Conservation (phyloP, 768 basidiomycete species). For the Calocybe gangraenosa region DNA sequence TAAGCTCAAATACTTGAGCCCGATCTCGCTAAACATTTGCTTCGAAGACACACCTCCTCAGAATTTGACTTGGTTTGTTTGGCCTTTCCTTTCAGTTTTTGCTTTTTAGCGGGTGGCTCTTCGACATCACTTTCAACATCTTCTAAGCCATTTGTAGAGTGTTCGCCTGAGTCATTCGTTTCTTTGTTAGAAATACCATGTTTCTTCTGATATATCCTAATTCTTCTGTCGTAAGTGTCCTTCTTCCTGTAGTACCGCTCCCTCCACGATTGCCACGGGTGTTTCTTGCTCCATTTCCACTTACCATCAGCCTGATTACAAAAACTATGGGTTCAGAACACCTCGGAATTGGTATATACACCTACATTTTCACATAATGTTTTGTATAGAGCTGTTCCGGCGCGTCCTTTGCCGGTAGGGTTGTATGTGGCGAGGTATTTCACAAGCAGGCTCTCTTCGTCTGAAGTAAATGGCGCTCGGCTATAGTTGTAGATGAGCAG, state of each 20-base stretch:
- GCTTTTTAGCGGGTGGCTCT: constrained; percentile 4
- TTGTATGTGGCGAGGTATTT: constrained; percentile 49
- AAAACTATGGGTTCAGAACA: too few species aligned
- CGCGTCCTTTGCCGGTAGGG: constrained; percentile 35
- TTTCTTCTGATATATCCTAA: constrained; percentile 34
- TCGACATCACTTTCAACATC: neutral
- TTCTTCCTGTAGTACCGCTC: constrained; percentile 51
- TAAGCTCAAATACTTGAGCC: too few species aligned
- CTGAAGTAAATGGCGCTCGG: constrained; percentile 26
- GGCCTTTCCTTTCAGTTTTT: constrained; percentile 10
- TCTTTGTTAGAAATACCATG: constrained; percentile 18
- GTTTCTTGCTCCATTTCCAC: constrained; percentile 52
- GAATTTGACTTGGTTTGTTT: too few species aligned
- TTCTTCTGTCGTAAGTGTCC: constrained; percentile 35
- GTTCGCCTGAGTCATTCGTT: constrained; percentile 5
- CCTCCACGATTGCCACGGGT: constrained; percentile 63
- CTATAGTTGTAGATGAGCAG: constrained; percentile 1
- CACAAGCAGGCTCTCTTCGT: constrained; percentile 39
- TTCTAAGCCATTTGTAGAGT: neutral
- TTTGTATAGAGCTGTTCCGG: constrained; percentile 42
- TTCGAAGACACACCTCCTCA: too few species aligned
- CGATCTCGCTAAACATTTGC: too few species aligned
- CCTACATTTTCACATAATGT: constrained; percentile 43
- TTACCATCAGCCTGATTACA: constrained; percentile 26
- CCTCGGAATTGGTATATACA: neutral